Evolutionary conservation across 345 rosid species (phyloP).

Genomic region (rapeseed (Brassica napus)): Da-Ae NC_063443.1:3059001-3059500

Average conservation of each 20-base stretch:
- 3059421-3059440: too few species aligned
- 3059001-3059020: constrained; percentile 18
- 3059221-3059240: background rate
- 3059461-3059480: too few species aligned
- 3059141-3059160: background rate
- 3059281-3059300: background rate
- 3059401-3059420: too few species aligned
- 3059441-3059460: too few species aligned
- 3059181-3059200: constrained; percentile 23
- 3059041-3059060: constrained; percentile 13
- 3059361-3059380: too few species aligned
- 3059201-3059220: constrained; percentile 17
- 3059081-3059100: constrained; percentile 17
- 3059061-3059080: constrained; percentile 16
- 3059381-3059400: too few species aligned
- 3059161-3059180: background rate
- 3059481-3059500: too few species aligned
- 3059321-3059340: background rate
- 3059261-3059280: background rate
- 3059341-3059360: too few species aligned
- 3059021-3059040: background rate
- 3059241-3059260: background rate
- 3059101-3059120: constrained; percentile 4
- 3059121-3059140: constrained; percentile 23
- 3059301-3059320: background rate